Conservation (phyloP, 1,139 yeast genomes). For the Zygosaccharomyces pseudobailii region DNA sequence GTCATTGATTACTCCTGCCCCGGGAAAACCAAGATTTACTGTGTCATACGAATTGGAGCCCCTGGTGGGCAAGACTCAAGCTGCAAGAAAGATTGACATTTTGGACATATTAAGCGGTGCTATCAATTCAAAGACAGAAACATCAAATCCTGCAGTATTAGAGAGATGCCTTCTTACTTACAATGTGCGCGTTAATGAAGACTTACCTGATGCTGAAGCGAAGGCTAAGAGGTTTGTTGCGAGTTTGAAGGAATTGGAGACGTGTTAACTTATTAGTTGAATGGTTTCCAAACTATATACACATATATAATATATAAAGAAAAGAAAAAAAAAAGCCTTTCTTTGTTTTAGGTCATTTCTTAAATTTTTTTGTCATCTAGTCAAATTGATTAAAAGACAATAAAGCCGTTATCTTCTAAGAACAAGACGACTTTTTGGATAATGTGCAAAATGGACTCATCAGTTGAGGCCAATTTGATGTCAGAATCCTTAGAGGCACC, state of each 20-base stretch:
- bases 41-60: conserved; percentile 34
- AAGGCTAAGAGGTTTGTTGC: conserved; percentile 29
- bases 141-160: background rate
- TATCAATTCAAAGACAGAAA: background rate
- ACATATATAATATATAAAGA: conserved; percentile 1
- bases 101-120: conserved; percentile 41
- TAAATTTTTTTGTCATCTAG: background rate
- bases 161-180: conserved; percentile 24
- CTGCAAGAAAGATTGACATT: conserved; percentile 38
- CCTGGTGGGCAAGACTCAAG: conserved; percentile 20
- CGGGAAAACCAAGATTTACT: conserved; percentile 53
- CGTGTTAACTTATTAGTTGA: conserved; percentile 2
- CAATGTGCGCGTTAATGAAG: conserved; percentile 38
- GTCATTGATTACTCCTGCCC: conserved; percentile 55
- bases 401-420: conserved; percentile 79
- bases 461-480: conserved; percentile 47
- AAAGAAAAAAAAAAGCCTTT: too few relatives aligned
- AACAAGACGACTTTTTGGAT: conserved; percentile 66
- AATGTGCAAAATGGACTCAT: conserved; percentile 51
- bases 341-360: too few relatives aligned
- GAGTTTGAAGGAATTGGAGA: conserved; percentile 22
- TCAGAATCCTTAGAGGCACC: conserved; percentile 47
- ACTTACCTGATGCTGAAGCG: conserved; percentile 23
- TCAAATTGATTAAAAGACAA: conserved; percentile 37
- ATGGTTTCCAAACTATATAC: background rate